Base-by-base conservation (phyloP, 768 basidiomycete genomes). In the Pleurotus eryngii region DNA sequence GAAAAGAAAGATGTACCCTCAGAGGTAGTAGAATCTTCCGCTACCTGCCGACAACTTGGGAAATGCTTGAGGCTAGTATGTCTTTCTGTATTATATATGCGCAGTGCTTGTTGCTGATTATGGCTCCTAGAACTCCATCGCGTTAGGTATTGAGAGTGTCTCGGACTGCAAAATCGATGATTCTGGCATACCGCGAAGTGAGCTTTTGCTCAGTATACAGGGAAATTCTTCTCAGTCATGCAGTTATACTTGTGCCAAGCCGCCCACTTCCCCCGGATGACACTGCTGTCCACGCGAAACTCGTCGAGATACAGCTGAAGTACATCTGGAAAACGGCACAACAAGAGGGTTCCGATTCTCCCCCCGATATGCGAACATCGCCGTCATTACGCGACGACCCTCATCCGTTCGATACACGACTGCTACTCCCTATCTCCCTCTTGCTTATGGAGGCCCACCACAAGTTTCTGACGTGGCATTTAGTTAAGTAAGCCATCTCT, bases 131-230 rank as follows among this genome's bases (percentile, higher is more conserved):
- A 90, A 91, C 67, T 73, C 82, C 17, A 60, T 64, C 40, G 75
- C 76, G 57, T 77, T 90, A 9, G 86, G 84, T 38, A 70, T 90
- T 53, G 77, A 77, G 57, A 74, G 72, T 48, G 71, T 89, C 40
- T 87, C 87, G n/a, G 71, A 77, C 58, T 63, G 79, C 18, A 77
- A 76, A 60, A 65, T 83, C 18, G 78, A 80, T 60, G 71, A 78
- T 18, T 67, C 72, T 46, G 79, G 78, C 57, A 73, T 67, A 7
- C 66, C 72, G 30, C 80, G 76, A 70, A 54, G 81, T 82, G 64
- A 48, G 69, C 61, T 61, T 53, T 35, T 35, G 30, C 4, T 35
- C 11, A 35, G 30, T 35, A 9, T 11, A 11, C 30, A 35, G 0
- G 55, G 47, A 35, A 20, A 17, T 18, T 38, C 48, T 37, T 35